Evolutionary conservation across 768 basidiomycete genomes (phyloP).

Genomic region (Mycena olivaceomarginata): DNA sequence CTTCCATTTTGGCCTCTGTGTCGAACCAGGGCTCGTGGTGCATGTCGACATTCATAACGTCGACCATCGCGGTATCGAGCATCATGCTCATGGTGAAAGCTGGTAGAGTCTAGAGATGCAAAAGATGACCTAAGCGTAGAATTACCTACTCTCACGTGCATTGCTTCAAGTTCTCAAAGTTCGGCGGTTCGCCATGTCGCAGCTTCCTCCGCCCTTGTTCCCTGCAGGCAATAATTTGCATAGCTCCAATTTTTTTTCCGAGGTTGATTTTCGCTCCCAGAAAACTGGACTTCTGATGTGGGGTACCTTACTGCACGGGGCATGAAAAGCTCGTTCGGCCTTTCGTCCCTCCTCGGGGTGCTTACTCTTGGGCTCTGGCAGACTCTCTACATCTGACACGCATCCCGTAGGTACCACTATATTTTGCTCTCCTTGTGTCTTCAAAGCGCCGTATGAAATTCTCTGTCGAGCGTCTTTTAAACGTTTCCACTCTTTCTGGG

Average conservation of each 20-base stretch:
- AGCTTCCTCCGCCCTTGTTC: constrained; percentile 30
- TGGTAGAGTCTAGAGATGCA: constrained; percentile 24
- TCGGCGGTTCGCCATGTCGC: constrained; percentile 13
- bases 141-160: neutral
- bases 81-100: constrained; percentile 59
- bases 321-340: constrained; percentile 26
- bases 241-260: neutral
- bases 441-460: constrained; percentile 18
- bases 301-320: constrained; percentile 23
- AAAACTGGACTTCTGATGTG: constrained; percentile 32
- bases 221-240: constrained; percentile 23
- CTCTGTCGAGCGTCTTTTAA: constrained; percentile 38
- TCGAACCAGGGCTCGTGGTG: constrained; percentile 73
- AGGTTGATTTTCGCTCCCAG: neutral
- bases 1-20: constrained; percentile 76
- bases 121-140: no score
- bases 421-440: constrained; percentile 13
- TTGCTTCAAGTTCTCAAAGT: neutral
- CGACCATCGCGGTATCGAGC: constrained; percentile 79
- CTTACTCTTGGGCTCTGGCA: neutral
- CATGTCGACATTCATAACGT: constrained; percentile 80
- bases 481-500: constrained; percentile 38
- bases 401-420: constrained; percentile 24
- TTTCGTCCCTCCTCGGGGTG: constrained; percentile 30
- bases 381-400: neutral